Conservation (phyloP, 2,329 filamentous ascomycete species). For the Aspergillus tubingensis region DNA sequence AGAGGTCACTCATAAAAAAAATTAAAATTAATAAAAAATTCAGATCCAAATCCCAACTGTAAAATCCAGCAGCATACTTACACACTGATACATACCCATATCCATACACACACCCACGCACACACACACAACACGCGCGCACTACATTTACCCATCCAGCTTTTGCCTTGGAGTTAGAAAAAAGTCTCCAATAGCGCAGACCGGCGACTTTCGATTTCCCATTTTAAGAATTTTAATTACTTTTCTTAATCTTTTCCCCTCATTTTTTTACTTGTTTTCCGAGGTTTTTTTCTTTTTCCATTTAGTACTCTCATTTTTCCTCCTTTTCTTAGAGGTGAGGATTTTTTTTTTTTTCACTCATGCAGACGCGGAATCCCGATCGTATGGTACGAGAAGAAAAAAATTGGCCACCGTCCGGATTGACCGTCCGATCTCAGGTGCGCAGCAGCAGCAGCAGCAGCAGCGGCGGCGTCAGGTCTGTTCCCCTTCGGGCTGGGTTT, state of each 20-base stretch:
- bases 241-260: not conserved
- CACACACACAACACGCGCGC: not conserved
- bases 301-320: not conserved
- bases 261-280: not conserved
- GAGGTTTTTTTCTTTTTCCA: not conserved
- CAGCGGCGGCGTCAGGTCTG: too few relatives aligned
- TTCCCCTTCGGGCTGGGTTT: conserved; percentile 10
- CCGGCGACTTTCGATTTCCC: conserved; percentile 3
- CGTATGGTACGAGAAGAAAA: conserved; percentile 25
- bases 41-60: not conserved
- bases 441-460: not conserved
- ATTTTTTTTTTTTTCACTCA: conserved; percentile 2
- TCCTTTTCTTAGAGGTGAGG: not conserved
- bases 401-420: conserved; percentile 22
- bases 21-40: not conserved
- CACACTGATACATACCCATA: not conserved
- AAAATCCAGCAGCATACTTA: conserved; percentile 1
- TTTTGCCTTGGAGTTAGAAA: not conserved
- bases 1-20: not conserved
- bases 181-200: conserved; percentile 4
- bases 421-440: conserved; percentile 29
- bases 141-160: not conserved
- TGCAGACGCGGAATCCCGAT: conserved; percentile 25
- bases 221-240: not conserved
- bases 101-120: not conserved